Percentiles rank a stretch among this genome's conserved stretches.
phyloP scores from a whole-genome alignment of 169 alveolate genomes.

The Nephromyces sp. region DNA sequence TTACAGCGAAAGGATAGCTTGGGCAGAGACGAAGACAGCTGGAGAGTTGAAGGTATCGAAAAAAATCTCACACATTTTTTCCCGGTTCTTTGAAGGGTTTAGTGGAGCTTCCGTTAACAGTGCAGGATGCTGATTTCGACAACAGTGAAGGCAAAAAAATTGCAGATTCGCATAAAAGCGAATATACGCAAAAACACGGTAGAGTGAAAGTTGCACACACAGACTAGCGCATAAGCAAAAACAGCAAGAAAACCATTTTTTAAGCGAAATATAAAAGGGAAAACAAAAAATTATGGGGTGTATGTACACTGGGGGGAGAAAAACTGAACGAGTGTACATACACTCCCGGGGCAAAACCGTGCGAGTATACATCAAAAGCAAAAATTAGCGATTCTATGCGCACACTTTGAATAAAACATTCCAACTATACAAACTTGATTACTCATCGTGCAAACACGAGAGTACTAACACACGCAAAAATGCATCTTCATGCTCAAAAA shows the following conservation, averaged over 20 bases:
- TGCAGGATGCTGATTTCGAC: conserved; percentile 78
- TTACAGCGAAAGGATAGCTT: conserved; percentile 77
- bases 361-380: too few relatives aligned
- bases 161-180: neutral
- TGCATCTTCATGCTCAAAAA: too few relatives aligned
- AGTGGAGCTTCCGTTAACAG: conserved; percentile 96
- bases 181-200: neutral
- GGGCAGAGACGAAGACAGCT: conserved; percentile 50
- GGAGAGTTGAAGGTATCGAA: conserved; percentile 57
- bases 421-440: too few relatives aligned
- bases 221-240: neutral
- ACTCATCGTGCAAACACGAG: too few relatives aligned
- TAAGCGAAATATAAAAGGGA: neutral
- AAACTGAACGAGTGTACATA: too few relatives aligned
- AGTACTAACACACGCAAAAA: too few relatives aligned
- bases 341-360: too few relatives aligned
- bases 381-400: too few relatives aligned
- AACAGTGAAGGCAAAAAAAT: neutral
- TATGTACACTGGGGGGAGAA: too few relatives aligned
- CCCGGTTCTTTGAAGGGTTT: conserved; percentile 94
- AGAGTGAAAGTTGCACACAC: neutral
- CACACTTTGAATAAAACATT: too few relatives aligned
- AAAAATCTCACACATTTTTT: conserved; percentile 92
- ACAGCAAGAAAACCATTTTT: neutral
- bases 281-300: neutral